These are phyloP conservation scores for Euphrasia confusa DNA, from an alignment of 257 asterid genomes.

Conservation along the genomic window DNA sequence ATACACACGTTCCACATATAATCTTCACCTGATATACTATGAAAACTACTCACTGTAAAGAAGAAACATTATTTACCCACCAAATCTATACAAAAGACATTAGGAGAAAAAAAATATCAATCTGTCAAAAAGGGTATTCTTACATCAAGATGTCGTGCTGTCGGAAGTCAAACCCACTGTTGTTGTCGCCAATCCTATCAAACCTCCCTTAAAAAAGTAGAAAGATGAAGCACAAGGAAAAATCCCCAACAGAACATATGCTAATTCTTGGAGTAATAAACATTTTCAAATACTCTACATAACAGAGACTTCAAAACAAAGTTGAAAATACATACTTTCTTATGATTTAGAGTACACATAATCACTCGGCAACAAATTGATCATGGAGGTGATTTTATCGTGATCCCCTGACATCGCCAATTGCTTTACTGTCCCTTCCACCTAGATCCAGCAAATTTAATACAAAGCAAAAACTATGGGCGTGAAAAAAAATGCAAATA, in stretches of 20 bases:
- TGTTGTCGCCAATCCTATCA: slow-evolving; percentile 96
- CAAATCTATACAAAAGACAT: background rate
- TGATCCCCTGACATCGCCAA: slow-evolving; percentile 68
- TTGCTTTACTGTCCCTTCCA: slow-evolving; percentile 95
- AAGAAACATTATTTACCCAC: slow-evolving; percentile 11
- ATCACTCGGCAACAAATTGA: slow-evolving; percentile 72
- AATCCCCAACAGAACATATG: slow-evolving; percentile 9
- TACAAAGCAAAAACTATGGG: background rate
- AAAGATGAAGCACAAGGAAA: slow-evolving; percentile 18
- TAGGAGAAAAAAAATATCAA: no score
- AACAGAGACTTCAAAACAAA: background rate
- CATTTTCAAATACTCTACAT: slow-evolving; percentile 5
- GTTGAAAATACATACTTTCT: slow-evolving; percentile 50
- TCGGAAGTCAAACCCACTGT: slow-evolving; percentile 91
- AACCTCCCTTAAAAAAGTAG: slow-evolving; percentile 58
- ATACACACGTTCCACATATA: background rate
- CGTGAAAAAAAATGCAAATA: background rate
- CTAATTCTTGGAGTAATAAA: background rate
- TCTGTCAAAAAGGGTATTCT: slow-evolving; percentile 17
- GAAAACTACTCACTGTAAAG: background rate
- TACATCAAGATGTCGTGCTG: slow-evolving; percentile 94
- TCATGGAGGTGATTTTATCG: slow-evolving; percentile 70
- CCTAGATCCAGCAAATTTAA: slow-evolving; percentile 54
- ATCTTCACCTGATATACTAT: background rate
- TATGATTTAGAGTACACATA: slow-evolving; percentile 83